Base-by-base conservation (phyloP, 2,329 filamentous ascomycete species). In the Aureobasidium sp. region DNA sequence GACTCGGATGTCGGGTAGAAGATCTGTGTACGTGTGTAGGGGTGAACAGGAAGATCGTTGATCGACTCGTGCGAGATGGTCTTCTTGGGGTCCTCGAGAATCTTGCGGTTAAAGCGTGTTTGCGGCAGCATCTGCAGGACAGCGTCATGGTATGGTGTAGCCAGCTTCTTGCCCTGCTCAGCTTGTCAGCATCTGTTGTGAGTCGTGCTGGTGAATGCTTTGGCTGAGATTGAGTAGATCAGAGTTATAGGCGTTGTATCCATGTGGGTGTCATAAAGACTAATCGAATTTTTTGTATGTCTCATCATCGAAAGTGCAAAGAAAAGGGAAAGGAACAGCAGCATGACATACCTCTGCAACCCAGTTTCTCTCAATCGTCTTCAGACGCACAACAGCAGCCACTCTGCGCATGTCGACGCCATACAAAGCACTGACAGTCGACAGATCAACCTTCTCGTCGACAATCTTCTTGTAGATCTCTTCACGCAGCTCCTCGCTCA, bases 201-300 rank as follows among this genome's bases (percentile, higher is more conserved):
- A 9, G 8, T 25, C 36, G n/a, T 25, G 25, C 11, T 21, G 5
- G 9, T 16, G 29, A 9, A n/a, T 44, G 32, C 49, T 59, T 62
- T 64, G 61, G 61, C 62, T 55, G 62, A 63, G 27, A 8, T n/a
- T 42, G 39, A 11, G 47, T 25, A 25, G n/a, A 68, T 90, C 87
- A 90, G 87, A 87, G 84, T 59, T 21, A 29, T 58, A 87, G 84
- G 84, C 81, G 83, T 82, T 88, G 81, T 93, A 93, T 97, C 90
- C 90, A 94, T 86, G 81, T 86, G 74, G 79, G 76, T 86, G 92
- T 97, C 92, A 96, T 97, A 82, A 95, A 96, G 93, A 97, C 93
- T 97, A 96, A 97, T 97, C 93, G 93, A 85, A 79, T 88, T 84
- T 86, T 86, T 85, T 83, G 79, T 74, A 82, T 69, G 84, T 77